Base-by-base conservation (phyloP, 192 early-diverging fungal genomes). In the Umbelopsis sp. region DNA sequence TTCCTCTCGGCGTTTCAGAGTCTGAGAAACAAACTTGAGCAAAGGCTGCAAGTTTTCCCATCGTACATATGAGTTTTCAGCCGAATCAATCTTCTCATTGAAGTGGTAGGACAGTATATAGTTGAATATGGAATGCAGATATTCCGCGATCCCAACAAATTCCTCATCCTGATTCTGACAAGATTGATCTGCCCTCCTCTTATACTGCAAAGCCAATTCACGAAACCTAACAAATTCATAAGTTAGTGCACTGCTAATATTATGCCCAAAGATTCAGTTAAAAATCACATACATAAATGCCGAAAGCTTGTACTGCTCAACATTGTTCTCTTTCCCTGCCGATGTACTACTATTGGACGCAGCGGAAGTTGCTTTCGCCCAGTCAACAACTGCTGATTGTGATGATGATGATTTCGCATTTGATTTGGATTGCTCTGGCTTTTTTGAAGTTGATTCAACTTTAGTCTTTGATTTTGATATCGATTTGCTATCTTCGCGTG, bases 91-190 rank as follows among this genome's bases (percentile, higher is more conserved):
- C 33, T 61, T 61, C 27, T 61, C 55, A 35, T 61, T 61, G 7
- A 61, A 61, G 33, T 61, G 55, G 33, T 61, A 61, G 18, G 55
- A 61, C 15, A 61, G 30, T n/a, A 61, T 61, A 35, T 61, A 61
- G 5, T 61, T 61, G 30, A 61, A 61, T 2, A 61, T 61, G 55
- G 55, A 61, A 30, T 61, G 55, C 27, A 61, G n/a, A 25, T 61
- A 61, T 61, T 61, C 55, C 30, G 55, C 55, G 33, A 61, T 61
- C 12, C 55, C 55, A 4, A 33, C 55, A n/a, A 12, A 30, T 18
- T 61, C 55, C 33, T 30, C 55, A 61, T 61, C 55, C 30, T 61
- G 55, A 18, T 25, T 61, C 30, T 61, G 55, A 25, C 55, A 61
- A 8, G 55, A 61, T 18, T 61, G 55, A 25, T 61, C 55, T 18